Base-by-base conservation (phyloP, 1,284 basidiomycete species). In the Apiotrichum gamsii region DNA sequence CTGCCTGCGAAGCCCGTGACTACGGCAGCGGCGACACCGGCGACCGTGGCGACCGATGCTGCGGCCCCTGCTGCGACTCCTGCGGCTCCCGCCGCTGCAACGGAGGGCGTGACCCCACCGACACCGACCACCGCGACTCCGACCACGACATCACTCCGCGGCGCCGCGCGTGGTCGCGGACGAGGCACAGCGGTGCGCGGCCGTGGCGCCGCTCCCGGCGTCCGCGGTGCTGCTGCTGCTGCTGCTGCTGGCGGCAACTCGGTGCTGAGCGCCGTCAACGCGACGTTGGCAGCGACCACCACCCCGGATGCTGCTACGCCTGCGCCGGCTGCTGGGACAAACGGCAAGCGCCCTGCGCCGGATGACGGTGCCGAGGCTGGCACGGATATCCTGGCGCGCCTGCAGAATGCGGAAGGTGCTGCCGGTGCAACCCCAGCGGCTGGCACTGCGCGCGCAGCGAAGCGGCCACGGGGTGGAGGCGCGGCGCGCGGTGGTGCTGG, bases 191-290 rank as follows among this genome's bases (percentile, higher is more conserved):
- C 43, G 5, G 38, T 52, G 29, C 30, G 50, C 8, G 46, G 48
- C 1, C 45, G 51, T 8, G 43, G 48, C 11, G 43, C 43, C 1
- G 46, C 45, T 14, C 46, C 45, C 4, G 42, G 41, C 9, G 25
- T 11, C 6, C 47, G 49, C 5, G 37, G 41, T 16, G 32, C 45
- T 28, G 34, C 47, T 8, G 21, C 47, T 21, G 38, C 38, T 23
- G 41, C 45, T 51, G 16, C 39, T 23, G 16, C 16, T 32, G 13
- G 3, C 24, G 28, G 16, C 37, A 35, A 10, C 10, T 5, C 25
- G 14, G 19, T 25, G 16, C 40, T 49, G 35, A 45, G 34, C 67
- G 68, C 59, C 33, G 68, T 70, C 39, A 70, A 70, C 43, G 66
- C 68, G 5, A 62, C 64, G 0, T 52, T 70, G 0, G 51, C 23